Conservation (phyloP, 345 rosid genomes). For the Barbarea vulgaris region DNA sequence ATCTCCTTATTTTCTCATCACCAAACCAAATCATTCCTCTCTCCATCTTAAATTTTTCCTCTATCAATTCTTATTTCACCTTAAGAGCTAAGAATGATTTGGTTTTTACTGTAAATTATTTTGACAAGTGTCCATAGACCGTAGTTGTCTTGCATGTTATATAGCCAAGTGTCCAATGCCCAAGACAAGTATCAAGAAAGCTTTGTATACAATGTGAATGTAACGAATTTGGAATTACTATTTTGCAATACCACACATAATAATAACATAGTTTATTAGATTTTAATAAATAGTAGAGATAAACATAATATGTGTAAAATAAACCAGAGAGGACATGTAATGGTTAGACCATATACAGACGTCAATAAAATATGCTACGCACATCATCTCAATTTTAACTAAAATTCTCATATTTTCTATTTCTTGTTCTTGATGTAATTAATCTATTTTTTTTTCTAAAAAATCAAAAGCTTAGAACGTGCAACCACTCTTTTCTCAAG, state of each 20-base stretch:
- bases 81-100: background rate
- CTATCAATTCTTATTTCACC: background rate
- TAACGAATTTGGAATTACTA: background rate
- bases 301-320: background rate
- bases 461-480: constrained; percentile 7
- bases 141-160: background rate
- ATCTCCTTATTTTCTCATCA: background rate
- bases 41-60: background rate
- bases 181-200: background rate
- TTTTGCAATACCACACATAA: background rate
- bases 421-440: background rate
- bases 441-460: background rate
- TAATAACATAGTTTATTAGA: too few species aligned
- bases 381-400: background rate
- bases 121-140: constrained; percentile 21
- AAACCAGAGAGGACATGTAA: background rate
- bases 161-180: constrained; percentile 17
- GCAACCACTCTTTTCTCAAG: background rate
- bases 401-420: background rate
- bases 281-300: background rate
- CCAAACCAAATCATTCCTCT: background rate
- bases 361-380: background rate
- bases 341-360: background rate
- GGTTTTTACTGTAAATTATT: background rate
- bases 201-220: background rate